Evolutionary conservation across 352 stramenopile genomes (phyloP).

Genomic region (Pythium insidiosum): DNA sequence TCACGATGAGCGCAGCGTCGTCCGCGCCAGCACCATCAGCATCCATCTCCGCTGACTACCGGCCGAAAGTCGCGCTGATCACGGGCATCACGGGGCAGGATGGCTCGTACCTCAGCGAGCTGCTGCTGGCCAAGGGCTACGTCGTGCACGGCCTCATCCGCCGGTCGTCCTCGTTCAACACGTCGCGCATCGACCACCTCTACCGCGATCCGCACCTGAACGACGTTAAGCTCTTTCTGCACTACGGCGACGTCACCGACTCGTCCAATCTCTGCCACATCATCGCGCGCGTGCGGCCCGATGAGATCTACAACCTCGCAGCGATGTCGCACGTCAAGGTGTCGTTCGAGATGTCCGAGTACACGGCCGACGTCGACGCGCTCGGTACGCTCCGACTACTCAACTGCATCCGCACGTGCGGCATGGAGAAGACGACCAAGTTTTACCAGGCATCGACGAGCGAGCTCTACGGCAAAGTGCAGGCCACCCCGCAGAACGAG

Average conservation of each 20-base stretch:
- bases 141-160: constrained; percentile 94
- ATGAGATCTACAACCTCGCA: constrained; percentile 99
- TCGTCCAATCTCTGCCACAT: constrained; percentile 96
- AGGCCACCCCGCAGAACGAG: constrained; percentile 95
- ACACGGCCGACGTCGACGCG: constrained; percentile 97
- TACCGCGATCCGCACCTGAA: constrained; percentile 95
- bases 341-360: constrained; percentile 99
- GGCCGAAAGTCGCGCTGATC: constrained; percentile 93
- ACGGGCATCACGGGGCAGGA: constrained; percentile 99
- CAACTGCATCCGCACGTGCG: constrained; percentile 94
- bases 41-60: too few species aligned
- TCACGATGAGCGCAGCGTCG: background rate
- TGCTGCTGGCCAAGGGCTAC: constrained; percentile 97
- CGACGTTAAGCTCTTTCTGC: constrained; percentile 93
- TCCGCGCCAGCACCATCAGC: too few species aligned
- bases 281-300: constrained; percentile 90
- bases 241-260: constrained; percentile 99
- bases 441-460: constrained; percentile 98
- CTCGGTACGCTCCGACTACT: constrained; percentile 95
- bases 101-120: constrained; percentile 96
- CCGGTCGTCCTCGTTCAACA: constrained; percentile 98
- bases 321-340: constrained; percentile 99
- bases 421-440: constrained; percentile 49
- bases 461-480: constrained; percentile 98
- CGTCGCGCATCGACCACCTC: constrained; percentile 95